These are phyloP conservation scores for Exsudoporus frostii DNA, from an alignment of 768 basidiomycete genomes.

Conservation along the genomic window DNA sequence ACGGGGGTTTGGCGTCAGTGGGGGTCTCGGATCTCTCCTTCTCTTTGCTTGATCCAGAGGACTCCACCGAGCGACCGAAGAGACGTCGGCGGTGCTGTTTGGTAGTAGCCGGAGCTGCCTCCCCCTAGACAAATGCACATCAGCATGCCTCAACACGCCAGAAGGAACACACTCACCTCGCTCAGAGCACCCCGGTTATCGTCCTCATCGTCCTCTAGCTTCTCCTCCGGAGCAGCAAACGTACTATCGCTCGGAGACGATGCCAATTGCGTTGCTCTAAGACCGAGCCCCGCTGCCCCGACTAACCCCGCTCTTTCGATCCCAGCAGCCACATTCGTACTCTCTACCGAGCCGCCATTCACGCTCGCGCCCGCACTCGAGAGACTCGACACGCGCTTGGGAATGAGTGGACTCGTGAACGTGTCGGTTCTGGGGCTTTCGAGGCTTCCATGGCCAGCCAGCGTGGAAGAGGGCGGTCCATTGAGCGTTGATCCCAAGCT, in stretches of 20 bases:
- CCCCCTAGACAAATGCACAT: conserved; percentile 40
- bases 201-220: conserved; percentile 29
- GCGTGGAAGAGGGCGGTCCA: conserved; percentile 20
- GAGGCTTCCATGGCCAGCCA: conserved; percentile 23
- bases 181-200: conserved; percentile 62
- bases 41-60: conserved; percentile 30
- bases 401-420: conserved; percentile 15
- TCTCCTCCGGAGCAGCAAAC: conserved; percentile 39
- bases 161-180: conserved; percentile 51
- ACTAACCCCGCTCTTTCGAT: conserved; percentile 19
- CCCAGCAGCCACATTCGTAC: conserved; percentile 11
- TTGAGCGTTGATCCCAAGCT: conserved; percentile 30
- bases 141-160: not conserved
- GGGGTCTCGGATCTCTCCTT: conserved; percentile 34
- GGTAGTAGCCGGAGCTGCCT: conserved; percentile 37
- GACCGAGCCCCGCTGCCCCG: conserved; percentile 25
- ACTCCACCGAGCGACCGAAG: conserved; percentile 57
- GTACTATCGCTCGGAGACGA: conserved; percentile 64
- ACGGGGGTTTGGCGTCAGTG: conserved; percentile 25
- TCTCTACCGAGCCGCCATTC: conserved; percentile 22
- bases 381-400: conserved; percentile 28
- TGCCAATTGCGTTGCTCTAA: conserved; percentile 37
- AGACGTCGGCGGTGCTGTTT: conserved; percentile 47
- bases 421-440: conserved; percentile 32
- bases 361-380: conserved; percentile 28